Conservation (phyloP, 768 basidiomycete species). For the Leccinum obscurum region DNA sequence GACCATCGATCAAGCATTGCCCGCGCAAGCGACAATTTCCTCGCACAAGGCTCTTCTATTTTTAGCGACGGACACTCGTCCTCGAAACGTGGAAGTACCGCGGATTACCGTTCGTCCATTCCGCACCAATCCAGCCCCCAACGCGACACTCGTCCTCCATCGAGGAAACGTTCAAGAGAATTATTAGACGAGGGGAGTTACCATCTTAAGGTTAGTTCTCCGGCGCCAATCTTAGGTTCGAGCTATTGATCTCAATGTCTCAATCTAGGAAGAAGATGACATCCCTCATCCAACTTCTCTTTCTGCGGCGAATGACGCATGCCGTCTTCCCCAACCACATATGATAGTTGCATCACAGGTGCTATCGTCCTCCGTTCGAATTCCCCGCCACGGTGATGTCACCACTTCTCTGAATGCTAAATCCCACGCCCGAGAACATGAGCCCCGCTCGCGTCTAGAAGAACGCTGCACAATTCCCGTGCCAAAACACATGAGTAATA, state of each 20-base stretch:
- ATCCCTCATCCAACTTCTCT: slow-evolving; percentile 20
- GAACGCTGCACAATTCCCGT: slow-evolving; percentile 22
- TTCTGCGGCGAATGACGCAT: slow-evolving; percentile 23
- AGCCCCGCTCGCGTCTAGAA: slow-evolving; percentile 25
- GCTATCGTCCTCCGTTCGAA: slow-evolving; percentile 13
- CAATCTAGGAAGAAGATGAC: slow-evolving; percentile 31
- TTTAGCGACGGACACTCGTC: slow-evolving; percentile 26
- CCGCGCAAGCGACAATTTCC: slow-evolving; percentile 34
- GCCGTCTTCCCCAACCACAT: slow-evolving; percentile 25
- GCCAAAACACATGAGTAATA: slow-evolving; percentile 26
- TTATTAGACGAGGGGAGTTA: slow-evolving; percentile 27
- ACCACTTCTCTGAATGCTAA: slow-evolving; percentile 11
- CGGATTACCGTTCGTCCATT: slow-evolving; percentile 19
- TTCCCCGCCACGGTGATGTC: slow-evolving; percentile 14
- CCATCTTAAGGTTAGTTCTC: slow-evolving; percentile 32
- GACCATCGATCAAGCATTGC: slow-evolving; percentile 35
- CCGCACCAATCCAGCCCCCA: slow-evolving; percentile 19
- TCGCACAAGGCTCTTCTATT: slow-evolving; percentile 33
- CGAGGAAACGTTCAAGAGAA: slow-evolving; percentile 36
- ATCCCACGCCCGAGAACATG: slow-evolving; percentile 22
- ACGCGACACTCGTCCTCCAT: slow-evolving; percentile 22
- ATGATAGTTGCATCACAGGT: slow-evolving; percentile 27
- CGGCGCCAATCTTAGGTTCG: slow-evolving; percentile 32
- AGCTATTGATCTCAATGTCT: slow-evolving; percentile 24
- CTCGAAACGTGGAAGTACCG: slow-evolving; percentile 16